Evolutionary conservation across 352 stramenopile species (phyloP).

Genomic region (Labyrinthula sp.): DNA sequence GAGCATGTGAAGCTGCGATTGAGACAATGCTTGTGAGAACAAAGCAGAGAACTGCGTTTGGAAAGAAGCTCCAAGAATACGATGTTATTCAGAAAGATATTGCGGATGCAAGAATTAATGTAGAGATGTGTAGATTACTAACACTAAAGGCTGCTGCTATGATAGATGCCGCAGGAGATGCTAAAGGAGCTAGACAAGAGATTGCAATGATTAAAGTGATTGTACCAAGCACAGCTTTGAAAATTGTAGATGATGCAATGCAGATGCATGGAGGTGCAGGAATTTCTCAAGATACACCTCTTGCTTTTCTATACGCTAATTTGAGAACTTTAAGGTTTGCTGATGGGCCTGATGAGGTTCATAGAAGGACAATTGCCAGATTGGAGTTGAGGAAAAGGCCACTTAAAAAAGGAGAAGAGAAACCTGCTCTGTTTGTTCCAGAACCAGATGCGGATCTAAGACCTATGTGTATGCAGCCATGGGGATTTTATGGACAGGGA

Average conservation of each 20-base stretch:
- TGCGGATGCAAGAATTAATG: conserved; percentile 35
- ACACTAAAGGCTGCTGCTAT: conserved; percentile 8
- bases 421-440: too few species aligned
- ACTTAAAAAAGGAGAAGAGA: conserved; percentile 11
- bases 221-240: conserved; percentile 59
- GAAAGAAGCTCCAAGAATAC: conserved; percentile 29
- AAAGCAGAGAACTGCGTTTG: conserved; percentile 32
- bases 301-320: conserved; percentile 64
- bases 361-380: conserved; percentile 68
- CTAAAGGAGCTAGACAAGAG: conserved; percentile 59
- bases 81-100: conserved; percentile 27
- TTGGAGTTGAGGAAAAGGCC: conserved; percentile 4
- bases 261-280: conserved; percentile 50
- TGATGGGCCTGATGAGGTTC: conserved; percentile 85
- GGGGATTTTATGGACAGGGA: too few species aligned
- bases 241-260: conserved; percentile 65
- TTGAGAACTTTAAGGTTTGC: conserved; percentile 75
- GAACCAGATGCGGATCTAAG: too few species aligned
- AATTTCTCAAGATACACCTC: conserved; percentile 70
- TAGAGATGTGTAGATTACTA: conserved; percentile 44
- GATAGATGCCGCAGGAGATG: conserved; percentile 44
- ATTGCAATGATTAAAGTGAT: conserved; percentile 90
- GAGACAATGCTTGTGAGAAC: conserved; percentile 45
- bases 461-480: too few species aligned
- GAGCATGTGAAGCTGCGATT: conserved; percentile 57